Evolutionary conservation across 768 basidiomycete genomes (phyloP).

Genomic region (Ramaria rubella): DNA sequence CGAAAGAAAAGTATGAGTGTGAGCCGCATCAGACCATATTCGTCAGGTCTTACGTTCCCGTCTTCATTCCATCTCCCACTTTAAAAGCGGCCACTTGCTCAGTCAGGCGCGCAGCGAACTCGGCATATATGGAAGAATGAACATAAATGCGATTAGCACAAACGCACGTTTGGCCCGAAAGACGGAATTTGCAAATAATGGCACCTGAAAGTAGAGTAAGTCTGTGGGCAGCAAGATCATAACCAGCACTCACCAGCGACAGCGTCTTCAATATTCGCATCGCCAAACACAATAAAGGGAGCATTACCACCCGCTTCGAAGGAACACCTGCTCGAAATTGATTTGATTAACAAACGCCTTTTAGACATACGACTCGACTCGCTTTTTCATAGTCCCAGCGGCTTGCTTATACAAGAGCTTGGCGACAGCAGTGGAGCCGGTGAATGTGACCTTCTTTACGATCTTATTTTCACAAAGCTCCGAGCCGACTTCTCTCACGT

Average conservation of each 20-base stretch:
- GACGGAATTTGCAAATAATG: conserved; percentile 72
- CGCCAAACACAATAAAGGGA: conserved; percentile 95
- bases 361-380: conserved; percentile 16
- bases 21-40: background rate
- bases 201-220: conserved; percentile 41
- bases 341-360: background rate
- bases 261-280: conserved; percentile 88
- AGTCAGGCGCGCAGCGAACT: conserved; percentile 82
- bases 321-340: conserved; percentile 42
- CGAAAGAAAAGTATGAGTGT: background rate
- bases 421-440: conserved; percentile 79
- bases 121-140: conserved; percentile 84
- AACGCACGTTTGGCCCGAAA: conserved; percentile 77
- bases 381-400: conserved; percentile 80
- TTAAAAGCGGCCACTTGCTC: conserved; percentile 80
- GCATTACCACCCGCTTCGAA: conserved; percentile 92
- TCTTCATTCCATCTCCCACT: conserved; percentile 81
- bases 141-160: conserved; percentile 92
- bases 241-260: conserved; percentile 55
- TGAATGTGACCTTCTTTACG: conserved; percentile 89
- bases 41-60: conserved; percentile 50
- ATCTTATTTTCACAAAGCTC: conserved; percentile 87
- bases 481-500: conserved; percentile 81
- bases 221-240: background rate
- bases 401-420: conserved; percentile 69